Percentiles rank a stretch among this genome's conserved stretches.
Evolutionary conservation across 345 rosid genomes (phyloP).

Genomic region (Dovyalis caffra): DNA sequence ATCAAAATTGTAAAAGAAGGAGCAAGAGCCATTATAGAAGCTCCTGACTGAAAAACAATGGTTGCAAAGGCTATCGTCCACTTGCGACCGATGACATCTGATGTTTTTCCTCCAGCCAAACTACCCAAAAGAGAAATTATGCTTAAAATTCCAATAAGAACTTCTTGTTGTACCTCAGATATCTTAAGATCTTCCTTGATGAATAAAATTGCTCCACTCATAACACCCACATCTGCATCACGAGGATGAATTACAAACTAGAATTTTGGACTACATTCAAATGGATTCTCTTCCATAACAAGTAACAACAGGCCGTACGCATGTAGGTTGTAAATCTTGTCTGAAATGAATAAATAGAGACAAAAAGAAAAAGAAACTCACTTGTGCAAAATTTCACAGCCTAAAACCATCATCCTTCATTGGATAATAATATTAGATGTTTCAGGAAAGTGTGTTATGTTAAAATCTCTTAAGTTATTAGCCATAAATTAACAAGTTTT

Average conservation of each 20-base stretch:
- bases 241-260: not conserved
- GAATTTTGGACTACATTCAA: not conserved
- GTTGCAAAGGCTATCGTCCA: conserved; percentile 32
- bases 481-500: too few relatives aligned
- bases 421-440: too few relatives aligned
- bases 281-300: not conserved
- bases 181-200: conserved; percentile 30
- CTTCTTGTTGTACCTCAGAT: conserved; percentile 25
- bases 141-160: conserved; percentile 29
- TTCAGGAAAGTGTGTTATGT: too few relatives aligned
- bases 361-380: not conserved
- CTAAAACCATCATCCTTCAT: not conserved
- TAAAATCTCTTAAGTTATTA: too few relatives aligned
- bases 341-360: not conserved
- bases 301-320: not conserved
- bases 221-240: conserved; percentile 30
- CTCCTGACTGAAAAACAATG: conserved; percentile 24
- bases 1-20: conserved; percentile 23
- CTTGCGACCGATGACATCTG: conserved; percentile 29
- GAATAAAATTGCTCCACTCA: conserved; percentile 33
- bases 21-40: conserved; percentile 29
- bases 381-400: not conserved
- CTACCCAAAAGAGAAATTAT: conserved; percentile 31
- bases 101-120: conserved; percentile 33
- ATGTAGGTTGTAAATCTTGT: not conserved